Evolutionary conservation across 805 yeast species (phyloP).

Genomic region (Citeromyces nyonsensis): DNA sequence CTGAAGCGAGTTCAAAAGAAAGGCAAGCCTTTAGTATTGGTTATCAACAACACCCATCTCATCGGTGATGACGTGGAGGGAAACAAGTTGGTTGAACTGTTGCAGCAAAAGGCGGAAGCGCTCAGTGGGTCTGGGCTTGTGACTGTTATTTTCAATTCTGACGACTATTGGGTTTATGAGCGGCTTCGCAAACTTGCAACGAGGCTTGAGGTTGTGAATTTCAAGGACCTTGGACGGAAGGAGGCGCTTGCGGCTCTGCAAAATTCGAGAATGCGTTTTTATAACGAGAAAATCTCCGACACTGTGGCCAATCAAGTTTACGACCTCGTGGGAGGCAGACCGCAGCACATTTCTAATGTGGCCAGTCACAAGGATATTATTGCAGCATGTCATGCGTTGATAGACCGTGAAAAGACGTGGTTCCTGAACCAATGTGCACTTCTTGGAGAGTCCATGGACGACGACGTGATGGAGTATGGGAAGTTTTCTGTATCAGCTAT

Average conservation of each 20-base stretch:
- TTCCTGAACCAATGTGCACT: constrained; percentile 71
- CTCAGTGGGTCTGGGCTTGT: constrained; percentile 61
- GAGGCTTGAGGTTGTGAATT: constrained; percentile 55
- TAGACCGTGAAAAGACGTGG: constrained; percentile 78
- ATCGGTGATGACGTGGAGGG: constrained; percentile 70
- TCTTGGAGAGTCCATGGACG: constrained; percentile 69
- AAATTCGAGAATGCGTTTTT: constrained; percentile 28
- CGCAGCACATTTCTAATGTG: constrained; percentile 67
- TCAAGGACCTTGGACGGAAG: constrained; percentile 39
- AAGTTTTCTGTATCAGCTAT: constrained; percentile 64
- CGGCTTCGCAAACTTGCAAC: constrained; percentile 60
- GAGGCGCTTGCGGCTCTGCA: constrained; percentile 42
- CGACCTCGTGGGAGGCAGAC: constrained; percentile 68
- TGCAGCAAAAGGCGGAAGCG: constrained; percentile 75
- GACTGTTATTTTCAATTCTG: constrained; percentile 57
- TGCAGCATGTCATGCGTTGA: constrained; percentile 49
- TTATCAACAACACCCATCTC: constrained; percentile 63
- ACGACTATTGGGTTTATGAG: constrained; percentile 81
- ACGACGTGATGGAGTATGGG: constrained; percentile 77
- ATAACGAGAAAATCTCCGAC: constrained; percentile 21
- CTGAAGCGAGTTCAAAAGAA: constrained; percentile 23
- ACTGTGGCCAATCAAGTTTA: constrained; percentile 36
- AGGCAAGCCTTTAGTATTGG: constrained; percentile 44
- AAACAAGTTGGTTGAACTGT: constrained; percentile 46
- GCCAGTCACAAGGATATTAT: constrained; percentile 40